phyloP scores from a whole-genome alignment of 176 grass and related monocot species.

The Zoysia pacifica region DNA sequence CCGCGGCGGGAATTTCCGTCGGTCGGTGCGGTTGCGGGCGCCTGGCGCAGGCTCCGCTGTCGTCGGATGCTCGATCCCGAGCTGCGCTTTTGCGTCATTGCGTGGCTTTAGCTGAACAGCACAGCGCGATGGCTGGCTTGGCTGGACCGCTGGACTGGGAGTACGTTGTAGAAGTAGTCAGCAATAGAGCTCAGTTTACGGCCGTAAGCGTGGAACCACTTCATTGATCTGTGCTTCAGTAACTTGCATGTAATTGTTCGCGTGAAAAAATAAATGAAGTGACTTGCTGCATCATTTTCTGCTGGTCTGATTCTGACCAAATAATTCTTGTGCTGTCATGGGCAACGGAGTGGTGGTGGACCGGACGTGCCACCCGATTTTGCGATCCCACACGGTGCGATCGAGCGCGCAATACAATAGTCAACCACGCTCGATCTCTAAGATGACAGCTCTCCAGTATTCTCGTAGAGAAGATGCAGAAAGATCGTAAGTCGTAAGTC shows the following conservation, averaged over 20 bases:
- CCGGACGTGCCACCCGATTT: background rate
- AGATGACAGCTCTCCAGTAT: background rate
- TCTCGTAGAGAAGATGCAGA: background rate
- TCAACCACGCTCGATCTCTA: background rate
- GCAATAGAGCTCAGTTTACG: too few species aligned
- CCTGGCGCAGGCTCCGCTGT: conserved; percentile 30
- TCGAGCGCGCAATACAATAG: background rate
- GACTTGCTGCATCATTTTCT: background rate
- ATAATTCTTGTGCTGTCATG: background rate
- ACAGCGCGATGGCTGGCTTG: background rate
- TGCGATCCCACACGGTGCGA: too few species aligned
- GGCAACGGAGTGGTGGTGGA: background rate
- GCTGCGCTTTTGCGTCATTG: background rate
- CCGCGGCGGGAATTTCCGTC: conserved; percentile 27
- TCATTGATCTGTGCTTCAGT: too few species aligned
- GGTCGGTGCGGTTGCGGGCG: background rate
- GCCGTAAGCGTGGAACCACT: background rate
- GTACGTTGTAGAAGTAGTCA: too few species aligned
- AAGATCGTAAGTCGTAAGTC: background rate
- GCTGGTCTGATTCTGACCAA: background rate
- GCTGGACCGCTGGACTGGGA: too few species aligned
- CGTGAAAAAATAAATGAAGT: background rate
- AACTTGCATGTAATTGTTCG: too few species aligned
- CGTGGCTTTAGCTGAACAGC: background rate
- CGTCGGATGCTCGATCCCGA: background rate